Percentiles rank a stretch among this genome's conserved stretches.
phyloP scores from a whole-genome alignment of 1,284 basidiomycete species.

The Boletus sp. region DNA sequence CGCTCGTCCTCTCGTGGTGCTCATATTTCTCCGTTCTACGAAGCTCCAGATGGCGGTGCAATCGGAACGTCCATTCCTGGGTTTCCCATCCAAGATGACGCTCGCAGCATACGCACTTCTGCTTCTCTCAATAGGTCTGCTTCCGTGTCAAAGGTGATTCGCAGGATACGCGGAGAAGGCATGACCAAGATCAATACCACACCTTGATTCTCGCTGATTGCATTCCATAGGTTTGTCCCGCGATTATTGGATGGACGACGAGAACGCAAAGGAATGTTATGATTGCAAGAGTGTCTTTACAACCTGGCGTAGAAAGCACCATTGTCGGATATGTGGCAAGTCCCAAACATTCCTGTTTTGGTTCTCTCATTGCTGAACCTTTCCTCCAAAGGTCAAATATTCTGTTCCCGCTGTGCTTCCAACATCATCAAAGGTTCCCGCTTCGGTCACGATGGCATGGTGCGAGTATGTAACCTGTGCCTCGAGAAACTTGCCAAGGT shows the following conservation, averaged over 20 bases:
- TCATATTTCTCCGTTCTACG: slow-evolving; percentile 48
- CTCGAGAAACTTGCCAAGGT: slow-evolving; percentile 85
- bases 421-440: slow-evolving; percentile 95
- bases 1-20: slow-evolving; percentile 53
- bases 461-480: slow-evolving; percentile 93
- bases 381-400: slow-evolving; percentile 72
- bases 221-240: slow-evolving; percentile 60
- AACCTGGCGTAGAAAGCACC: slow-evolving; percentile 90
- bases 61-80: slow-evolving; percentile 77
- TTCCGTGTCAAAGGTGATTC: slow-evolving; percentile 86
- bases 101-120: slow-evolving; percentile 71
- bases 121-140: slow-evolving; percentile 68
- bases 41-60: slow-evolving; percentile 51
- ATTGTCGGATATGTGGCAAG: slow-evolving; percentile 89
- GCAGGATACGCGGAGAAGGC: slow-evolving; percentile 85
- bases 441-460: slow-evolving; percentile 89
- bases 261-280: slow-evolving; percentile 92
- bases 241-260: slow-evolving; percentile 98
- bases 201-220: slow-evolving; percentile 11
- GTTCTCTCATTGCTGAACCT: slow-evolving; percentile 6
- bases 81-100: slow-evolving; percentile 80
- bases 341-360: slow-evolving; percentile 6
- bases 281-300: slow-evolving; percentile 91
- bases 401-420: slow-evolving; percentile 93
- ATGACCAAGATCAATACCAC: slow-evolving; percentile 17